Base-by-base conservation (phyloP, 2,329 filamentous ascomycete species). In the Cladosporium sphaerospermum region DNA sequence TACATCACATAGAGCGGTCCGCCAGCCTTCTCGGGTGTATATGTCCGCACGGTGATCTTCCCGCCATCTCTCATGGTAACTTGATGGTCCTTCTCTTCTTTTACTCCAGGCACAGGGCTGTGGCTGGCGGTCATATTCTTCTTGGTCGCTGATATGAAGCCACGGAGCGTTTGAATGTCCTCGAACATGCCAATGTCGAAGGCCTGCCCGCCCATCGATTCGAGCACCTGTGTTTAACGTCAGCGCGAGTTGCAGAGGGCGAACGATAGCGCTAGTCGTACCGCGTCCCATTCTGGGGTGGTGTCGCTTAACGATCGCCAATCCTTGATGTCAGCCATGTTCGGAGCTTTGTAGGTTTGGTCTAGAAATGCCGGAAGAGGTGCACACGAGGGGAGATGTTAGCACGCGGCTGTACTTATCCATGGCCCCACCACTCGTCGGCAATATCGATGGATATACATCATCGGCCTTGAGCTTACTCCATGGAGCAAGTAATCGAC, bases 81-180 rank as follows among this genome's bases (percentile, higher is more conserved):
- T 55, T 65, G 61, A 39, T 64, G 67, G 36, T 73, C 69, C 51
- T 83, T 69, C 8, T 63, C 66, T n/a, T 63, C 66, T 10, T 62
- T 61, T 10, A 67, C 63, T 33, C 61, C 60, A 1, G 59, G 18
- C n/a, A 61, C 41, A 3, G 55, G 42, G 9, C 43, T 50, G 44
- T 41, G 31, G 32, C 37, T 46, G 13, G 52, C 57, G 9, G 34
- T 59, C 47, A 52, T 56, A 19, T 54, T 48, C 9, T 52, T 50
- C 48, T 62, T 63, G 10, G 54, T 44, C 4, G 55, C 40, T 9
- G 52, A 48, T 32, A 64, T 52, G 52, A 58, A 63, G 14, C 55
- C 47, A 3, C 59, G 52, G 31, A 66, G 50, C 9, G 34, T 37
- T 1, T 39, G 14, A 11, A 64, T 64, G 41, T 59, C 53, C 4